A percentile compares a stretch with the other conserved stretches of the same genome.
phyloP scores from a whole-genome alignment of 2,329 filamentous ascomycete species.

The Fusarium robinianum region DNA sequence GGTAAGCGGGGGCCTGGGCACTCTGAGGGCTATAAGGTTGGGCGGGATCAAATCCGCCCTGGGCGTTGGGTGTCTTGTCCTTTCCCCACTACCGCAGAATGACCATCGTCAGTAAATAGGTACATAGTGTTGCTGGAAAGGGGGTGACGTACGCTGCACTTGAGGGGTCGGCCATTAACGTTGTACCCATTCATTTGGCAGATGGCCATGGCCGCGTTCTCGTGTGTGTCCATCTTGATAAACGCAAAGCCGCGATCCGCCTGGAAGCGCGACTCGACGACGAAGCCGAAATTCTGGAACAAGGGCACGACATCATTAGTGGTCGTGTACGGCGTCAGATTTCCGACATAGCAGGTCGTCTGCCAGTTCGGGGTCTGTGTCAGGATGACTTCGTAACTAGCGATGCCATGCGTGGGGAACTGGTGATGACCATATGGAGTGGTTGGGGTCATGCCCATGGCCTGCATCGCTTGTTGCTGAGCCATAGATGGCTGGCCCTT shows the following conservation, averaged over 20 bases:
- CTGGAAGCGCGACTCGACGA: slow-evolving; percentile 97
- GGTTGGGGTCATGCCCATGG: slow-evolving; percentile 97
- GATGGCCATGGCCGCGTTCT: slow-evolving; percentile 97
- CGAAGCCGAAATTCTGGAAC: slow-evolving; percentile 98
- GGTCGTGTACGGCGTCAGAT: slow-evolving; percentile 95
- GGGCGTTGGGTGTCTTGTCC: slow-evolving; percentile 83
- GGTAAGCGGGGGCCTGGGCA: slow-evolving; percentile 72
- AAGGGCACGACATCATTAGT: slow-evolving; percentile 96
- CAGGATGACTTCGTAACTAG: slow-evolving; percentile 97
- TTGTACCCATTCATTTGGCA: slow-evolving; percentile 98
- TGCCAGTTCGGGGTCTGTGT: slow-evolving; percentile 97
- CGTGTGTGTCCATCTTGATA: slow-evolving; percentile 98
- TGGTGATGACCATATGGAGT: slow-evolving; percentile 97
- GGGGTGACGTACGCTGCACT: slow-evolving; percentile 86
- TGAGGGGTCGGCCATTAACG: slow-evolving; percentile 93
- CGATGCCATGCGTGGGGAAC: slow-evolving; percentile 94
- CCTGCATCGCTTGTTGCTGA: slow-evolving; percentile 94
- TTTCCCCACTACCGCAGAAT: slow-evolving; percentile 89
- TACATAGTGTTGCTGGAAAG: not conserved
- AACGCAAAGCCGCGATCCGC: slow-evolving; percentile 97
- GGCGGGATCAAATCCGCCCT: slow-evolving; percentile 75
- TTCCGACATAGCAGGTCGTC: slow-evolving; percentile 97
- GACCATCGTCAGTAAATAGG: slow-evolving; percentile 23
- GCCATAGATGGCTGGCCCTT: slow-evolving; percentile 99
- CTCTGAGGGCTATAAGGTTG: slow-evolving; percentile 73